phyloP scores from a whole-genome alignment of 352 stramenopile genomes.

The Globisporangium perplexum region DNA sequence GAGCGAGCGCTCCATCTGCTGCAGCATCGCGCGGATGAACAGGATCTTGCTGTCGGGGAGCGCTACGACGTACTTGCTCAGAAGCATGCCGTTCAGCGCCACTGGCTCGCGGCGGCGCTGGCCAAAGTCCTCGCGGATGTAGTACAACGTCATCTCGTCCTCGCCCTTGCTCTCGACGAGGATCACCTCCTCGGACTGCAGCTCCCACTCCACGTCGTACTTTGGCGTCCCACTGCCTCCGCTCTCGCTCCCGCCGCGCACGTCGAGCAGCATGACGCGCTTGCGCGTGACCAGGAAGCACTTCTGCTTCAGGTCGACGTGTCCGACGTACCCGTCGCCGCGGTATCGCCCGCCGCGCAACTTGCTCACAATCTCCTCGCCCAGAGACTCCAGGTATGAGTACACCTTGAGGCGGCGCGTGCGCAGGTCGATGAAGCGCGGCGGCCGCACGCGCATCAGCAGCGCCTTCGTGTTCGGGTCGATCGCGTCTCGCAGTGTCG shows the following conservation, averaged over 20 bases:
- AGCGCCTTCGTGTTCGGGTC: slow-evolving; percentile 78
- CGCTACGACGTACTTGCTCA: slow-evolving; percentile 72
- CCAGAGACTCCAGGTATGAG: slow-evolving; percentile 85
- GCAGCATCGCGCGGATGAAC: slow-evolving; percentile 81
- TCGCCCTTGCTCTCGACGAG: slow-evolving; percentile 52
- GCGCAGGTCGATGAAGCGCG: slow-evolving; percentile 76
- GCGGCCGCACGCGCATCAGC: slow-evolving; percentile 67
- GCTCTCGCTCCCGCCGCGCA: slow-evolving; percentile 27
- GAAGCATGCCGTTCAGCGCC: slow-evolving; percentile 49
- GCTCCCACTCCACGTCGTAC: slow-evolving; percentile 78
- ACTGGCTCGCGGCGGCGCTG: slow-evolving; percentile 8
- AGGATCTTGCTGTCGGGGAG: slow-evolving; percentile 70
- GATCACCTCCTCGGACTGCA: slow-evolving; percentile 73
- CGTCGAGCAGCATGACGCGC: slow-evolving; percentile 71
- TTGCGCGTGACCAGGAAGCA: slow-evolving; percentile 83
- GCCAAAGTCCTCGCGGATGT: slow-evolving; percentile 67
- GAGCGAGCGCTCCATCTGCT: slow-evolving; percentile 77
- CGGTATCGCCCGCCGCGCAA: slow-evolving; percentile 74
- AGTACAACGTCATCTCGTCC: slow-evolving; percentile 50
- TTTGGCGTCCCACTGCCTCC: slow-evolving; percentile 24
- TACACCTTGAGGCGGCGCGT: slow-evolving; percentile 79
- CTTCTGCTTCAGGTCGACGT: slow-evolving; percentile 80
- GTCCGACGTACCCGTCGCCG: slow-evolving; percentile 72
- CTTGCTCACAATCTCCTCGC: slow-evolving; percentile 82
- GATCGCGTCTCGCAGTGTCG: slow-evolving; percentile 71